Conservation (phyloP, 2,329 filamentous ascomycete genomes). For the Aspergillus sp. region DNA sequence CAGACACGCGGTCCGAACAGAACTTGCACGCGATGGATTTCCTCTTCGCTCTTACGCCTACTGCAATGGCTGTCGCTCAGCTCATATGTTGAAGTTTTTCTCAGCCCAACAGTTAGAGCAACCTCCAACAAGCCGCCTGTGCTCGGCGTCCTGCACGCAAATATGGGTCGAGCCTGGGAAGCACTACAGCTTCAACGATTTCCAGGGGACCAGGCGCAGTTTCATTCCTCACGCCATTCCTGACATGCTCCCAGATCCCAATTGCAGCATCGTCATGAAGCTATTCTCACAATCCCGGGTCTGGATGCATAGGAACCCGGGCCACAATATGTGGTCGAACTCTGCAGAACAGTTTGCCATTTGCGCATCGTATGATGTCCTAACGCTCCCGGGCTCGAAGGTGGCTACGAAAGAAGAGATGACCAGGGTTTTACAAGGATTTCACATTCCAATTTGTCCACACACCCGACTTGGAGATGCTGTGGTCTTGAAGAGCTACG, state of each 20-base stretch:
- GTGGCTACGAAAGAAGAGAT: neutral
- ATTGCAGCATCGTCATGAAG: neutral
- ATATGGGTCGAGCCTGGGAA: neutral
- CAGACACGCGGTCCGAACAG: neutral
- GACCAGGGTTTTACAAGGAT: neutral
- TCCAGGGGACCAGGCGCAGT: neutral
- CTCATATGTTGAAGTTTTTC: conserved; percentile 8
- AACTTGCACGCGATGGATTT: conserved; percentile 11
- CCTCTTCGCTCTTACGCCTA: neutral
- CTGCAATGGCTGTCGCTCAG: conserved; percentile 5
- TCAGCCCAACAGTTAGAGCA: neutral
- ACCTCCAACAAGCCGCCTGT: neutral
- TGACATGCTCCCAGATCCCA: neutral
- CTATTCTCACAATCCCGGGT: neutral
- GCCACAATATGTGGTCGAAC: neutral
- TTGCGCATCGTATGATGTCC: conserved; percentile 1
- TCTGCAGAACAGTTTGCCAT: neutral
- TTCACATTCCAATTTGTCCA: conserved; percentile 9
- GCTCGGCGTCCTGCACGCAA: neutral
- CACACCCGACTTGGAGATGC: conserved; percentile 3
- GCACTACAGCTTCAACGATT: conserved; percentile 3
- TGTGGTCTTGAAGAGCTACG: neutral
- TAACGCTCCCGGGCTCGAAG: neutral
- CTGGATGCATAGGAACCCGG: neutral
- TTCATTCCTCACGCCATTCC: neutral